Evolutionary conservation across 306 rosid species (phyloP), one percentile per base, ranked within the genome.

Genomic region (Lathyrus sativus): DNA sequence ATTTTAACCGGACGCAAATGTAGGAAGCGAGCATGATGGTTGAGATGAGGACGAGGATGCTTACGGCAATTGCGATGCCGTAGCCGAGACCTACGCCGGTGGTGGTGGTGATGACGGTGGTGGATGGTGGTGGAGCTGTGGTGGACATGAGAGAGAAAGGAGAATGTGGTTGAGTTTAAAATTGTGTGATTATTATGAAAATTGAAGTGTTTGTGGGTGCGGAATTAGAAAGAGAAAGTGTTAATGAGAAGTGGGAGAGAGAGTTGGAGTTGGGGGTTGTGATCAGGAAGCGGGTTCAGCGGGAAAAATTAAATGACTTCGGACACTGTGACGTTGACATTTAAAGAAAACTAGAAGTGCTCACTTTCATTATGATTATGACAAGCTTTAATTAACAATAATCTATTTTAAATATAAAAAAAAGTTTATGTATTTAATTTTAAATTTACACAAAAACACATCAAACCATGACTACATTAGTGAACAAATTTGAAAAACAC

Each of bases 21-120:
- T 87, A 87, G 42, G 89, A 87, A 29, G 83, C 82, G 13, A 87
- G 86, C 92, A 85, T 87, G 81, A 87, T 82, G 65, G 88, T 78
- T 67, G 92, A 85, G 75, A 87, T 76, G 71, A 87, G 85, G 39
- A 87, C 88, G 22, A 87, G 92, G 61, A 87, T 85, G 83, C 88
- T 85, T 14, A 87, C 80, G n/a, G 88, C 85, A 6, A 87, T 85
- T 62, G 89, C 86, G 0, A 87, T 87, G 76, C 88, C 88, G 62
- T 87, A 87, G 19, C 92, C 87, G 28, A 87, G 85, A 24, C 89
- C 83, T 1, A 77, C 87, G n/a, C 85, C 85, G 49, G 66, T 10
- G 2, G 33, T 11, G 35, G 35, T 19, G 0, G 29, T 11, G 14
- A 13, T 22, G 4, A 35, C 4, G 33, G 87, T n/a, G 24, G 77